phyloP scores from a whole-genome alignment of 441 rosid species.

The Populus trichocarpa region DNA sequence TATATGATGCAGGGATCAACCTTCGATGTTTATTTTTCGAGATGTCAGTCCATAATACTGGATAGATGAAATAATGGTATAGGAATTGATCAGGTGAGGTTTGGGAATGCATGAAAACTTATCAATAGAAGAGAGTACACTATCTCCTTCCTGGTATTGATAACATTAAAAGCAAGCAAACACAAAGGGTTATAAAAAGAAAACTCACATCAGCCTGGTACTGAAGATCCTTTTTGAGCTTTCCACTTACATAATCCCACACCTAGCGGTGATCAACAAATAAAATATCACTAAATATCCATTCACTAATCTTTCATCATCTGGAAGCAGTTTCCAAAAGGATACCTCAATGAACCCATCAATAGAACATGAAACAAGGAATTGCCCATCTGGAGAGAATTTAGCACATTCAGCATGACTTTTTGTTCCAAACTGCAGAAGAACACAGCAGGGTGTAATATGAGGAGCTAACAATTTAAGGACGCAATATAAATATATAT shows the following conservation, averaged over 20 bases:
- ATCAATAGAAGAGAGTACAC: neutral
- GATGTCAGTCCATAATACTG: neutral
- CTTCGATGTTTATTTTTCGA: neutral
- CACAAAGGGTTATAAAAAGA: neutral
- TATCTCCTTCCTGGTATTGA: neutral
- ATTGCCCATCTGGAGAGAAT: conserved; percentile 98
- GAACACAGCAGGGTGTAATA: neutral
- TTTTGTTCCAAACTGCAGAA: conserved; percentile 66
- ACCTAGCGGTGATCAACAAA: conserved; percentile 48
- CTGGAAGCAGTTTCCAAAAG: neutral
- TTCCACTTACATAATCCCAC: conserved; percentile 98
- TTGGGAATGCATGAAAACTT: neutral
- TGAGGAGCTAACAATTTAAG: neutral
- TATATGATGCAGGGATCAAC: neutral
- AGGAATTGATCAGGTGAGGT: neutral
- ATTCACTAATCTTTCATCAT: conserved; percentile 12
- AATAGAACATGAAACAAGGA: conserved; percentile 94
- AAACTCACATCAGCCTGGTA: conserved; percentile 94
- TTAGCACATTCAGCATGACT: conserved; percentile 60
- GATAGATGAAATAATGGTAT: conserved; percentile 3
- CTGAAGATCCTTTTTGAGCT: conserved; percentile 98
- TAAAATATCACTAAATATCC: conserved; percentile 15
- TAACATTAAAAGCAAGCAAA: conserved; percentile 1
- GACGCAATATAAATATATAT: neutral
- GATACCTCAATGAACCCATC: conserved; percentile 98